phyloP scores from a whole-genome alignment of 257 asterid species.

The Echium plantagineum region DNA sequence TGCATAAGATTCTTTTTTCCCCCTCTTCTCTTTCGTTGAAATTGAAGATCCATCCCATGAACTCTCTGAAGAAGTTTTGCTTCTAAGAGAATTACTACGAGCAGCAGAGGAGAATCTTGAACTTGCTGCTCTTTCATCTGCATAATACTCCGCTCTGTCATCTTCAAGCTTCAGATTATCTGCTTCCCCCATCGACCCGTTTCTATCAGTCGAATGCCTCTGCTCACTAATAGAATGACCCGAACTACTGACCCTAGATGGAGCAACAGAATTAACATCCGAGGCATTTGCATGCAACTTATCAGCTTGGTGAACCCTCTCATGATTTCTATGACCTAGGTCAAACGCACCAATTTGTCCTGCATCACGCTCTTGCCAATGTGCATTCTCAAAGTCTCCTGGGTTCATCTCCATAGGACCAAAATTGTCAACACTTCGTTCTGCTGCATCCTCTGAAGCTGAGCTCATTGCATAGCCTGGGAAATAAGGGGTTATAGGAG shows the following conservation, averaged over 20 bases:
- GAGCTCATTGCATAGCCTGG: constrained; percentile 44
- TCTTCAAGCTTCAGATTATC: constrained; percentile 42
- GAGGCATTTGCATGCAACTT: constrained; percentile 32
- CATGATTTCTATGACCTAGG: constrained; percentile 39
- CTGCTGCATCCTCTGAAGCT: constrained; percentile 44
- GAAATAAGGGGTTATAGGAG: constrained; percentile 51
- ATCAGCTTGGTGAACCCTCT: constrained; percentile 32
- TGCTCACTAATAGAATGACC: constrained; percentile 33
- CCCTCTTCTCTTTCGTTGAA: constrained; percentile 30
- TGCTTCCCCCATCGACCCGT: constrained; percentile 35
- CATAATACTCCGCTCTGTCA: constrained; percentile 40
- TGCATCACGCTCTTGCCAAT: constrained; percentile 52
- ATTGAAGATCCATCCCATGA: constrained; percentile 42
- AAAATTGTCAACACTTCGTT: constrained; percentile 43
- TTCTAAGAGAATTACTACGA: constrained; percentile 31
- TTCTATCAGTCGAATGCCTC: constrained; percentile 50
- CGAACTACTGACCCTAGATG: constrained; percentile 35
- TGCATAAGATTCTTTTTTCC: constrained; percentile 25
- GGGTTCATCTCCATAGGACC: constrained; percentile 42
- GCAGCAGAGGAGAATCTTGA: constrained; percentile 37
- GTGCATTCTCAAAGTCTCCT: constrained; percentile 41
- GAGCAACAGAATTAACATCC: constrained; percentile 55
- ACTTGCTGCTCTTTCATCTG: constrained; percentile 40
- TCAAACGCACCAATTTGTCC: constrained; percentile 38
- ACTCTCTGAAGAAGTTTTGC: constrained; percentile 36